Percentiles rank a stretch among this genome's conserved stretches.
phyloP scores from a whole-genome alignment of 2,329 filamentous ascomycete genomes.

The Cladophialophora bantiana region DNA sequence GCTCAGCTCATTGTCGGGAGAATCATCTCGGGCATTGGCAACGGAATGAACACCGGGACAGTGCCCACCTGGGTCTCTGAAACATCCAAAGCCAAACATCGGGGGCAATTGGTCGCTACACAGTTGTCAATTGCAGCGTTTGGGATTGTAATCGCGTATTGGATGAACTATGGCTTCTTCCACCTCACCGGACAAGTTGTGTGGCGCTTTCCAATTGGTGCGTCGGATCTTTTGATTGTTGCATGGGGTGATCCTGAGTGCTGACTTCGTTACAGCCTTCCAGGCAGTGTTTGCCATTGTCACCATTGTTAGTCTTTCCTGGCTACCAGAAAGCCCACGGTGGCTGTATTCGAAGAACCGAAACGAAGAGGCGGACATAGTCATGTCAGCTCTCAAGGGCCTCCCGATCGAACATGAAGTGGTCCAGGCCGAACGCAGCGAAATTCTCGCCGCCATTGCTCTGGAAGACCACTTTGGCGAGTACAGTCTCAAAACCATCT shows the following conservation, averaged over 20 bases:
- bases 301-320: conserved; percentile 53
- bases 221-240: not conserved
- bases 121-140: conserved; percentile 60
- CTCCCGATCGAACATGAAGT: conserved; percentile 21
- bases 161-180: conserved; percentile 61
- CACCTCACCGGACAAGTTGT: conserved; percentile 53
- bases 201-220: conserved; percentile 51
- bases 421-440: conserved; percentile 25
- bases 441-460: conserved; percentile 27
- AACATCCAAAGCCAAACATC: conserved; percentile 53
- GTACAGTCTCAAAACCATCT: conserved; percentile 25
- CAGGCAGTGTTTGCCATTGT: conserved; percentile 59
- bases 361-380: conserved; percentile 54
- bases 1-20: conserved; percentile 60
- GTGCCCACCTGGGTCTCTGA: conserved; percentile 61
- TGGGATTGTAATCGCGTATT: conserved; percentile 59
- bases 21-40: conserved; percentile 56
- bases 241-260: not conserved
- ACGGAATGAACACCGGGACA: conserved; percentile 60
- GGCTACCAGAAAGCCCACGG: conserved; percentile 54
- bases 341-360: conserved; percentile 56
- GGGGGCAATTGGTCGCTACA: conserved; percentile 56
- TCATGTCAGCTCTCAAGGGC: conserved; percentile 57
- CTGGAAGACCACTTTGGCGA: conserved; percentile 25
- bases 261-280: conserved; percentile 48